These are phyloP conservation scores for Brassica hybrid DNA, from an alignment of 441 rosid genomes.

Conservation along the genomic window DNA sequence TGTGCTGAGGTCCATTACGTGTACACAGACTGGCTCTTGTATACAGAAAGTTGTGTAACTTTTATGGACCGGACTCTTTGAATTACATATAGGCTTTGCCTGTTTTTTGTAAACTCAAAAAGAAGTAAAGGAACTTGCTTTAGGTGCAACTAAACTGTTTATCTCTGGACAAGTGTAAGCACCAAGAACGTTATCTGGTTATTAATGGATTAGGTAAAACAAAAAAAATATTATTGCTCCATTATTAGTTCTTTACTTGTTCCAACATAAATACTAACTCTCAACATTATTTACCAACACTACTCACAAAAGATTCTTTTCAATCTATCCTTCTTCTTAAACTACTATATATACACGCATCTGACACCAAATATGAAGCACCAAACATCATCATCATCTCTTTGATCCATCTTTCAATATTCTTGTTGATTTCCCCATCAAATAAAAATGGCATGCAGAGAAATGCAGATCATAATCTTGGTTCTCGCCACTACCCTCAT, in stretches of 20 bases:
- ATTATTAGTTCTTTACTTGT: slow-evolving; percentile 38
- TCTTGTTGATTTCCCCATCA: background rate
- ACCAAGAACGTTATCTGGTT: slow-evolving; percentile 26
- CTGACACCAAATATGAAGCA: slow-evolving; percentile 18
- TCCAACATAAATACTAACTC: slow-evolving; percentile 32
- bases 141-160: slow-evolving; percentile 37
- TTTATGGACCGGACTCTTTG: slow-evolving; percentile 12
- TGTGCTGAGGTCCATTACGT: slow-evolving; percentile 7
- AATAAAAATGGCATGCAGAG: slow-evolving; percentile 35
- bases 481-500: slow-evolving; percentile 46
- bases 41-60: slow-evolving; percentile 24
- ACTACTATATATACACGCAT: slow-evolving; percentile 28
- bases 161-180: slow-evolving; percentile 23
- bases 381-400: slow-evolving; percentile 33
- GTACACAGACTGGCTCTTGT: slow-evolving; percentile 17
- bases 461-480: slow-evolving; percentile 45
- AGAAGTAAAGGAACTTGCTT: slow-evolving; percentile 13
- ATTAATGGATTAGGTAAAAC: slow-evolving; percentile 34
- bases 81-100: background rate
- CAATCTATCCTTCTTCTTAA: background rate
- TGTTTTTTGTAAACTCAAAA: slow-evolving; percentile 12
- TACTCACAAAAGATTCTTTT: slow-evolving; percentile 23
- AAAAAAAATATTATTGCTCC: background rate
- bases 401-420: slow-evolving; percentile 15
- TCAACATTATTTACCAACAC: slow-evolving; percentile 37